Base-by-base conservation (phyloP, 2,329 filamentous ascomycete genomes). In the Apiospora saccharicola region DNA sequence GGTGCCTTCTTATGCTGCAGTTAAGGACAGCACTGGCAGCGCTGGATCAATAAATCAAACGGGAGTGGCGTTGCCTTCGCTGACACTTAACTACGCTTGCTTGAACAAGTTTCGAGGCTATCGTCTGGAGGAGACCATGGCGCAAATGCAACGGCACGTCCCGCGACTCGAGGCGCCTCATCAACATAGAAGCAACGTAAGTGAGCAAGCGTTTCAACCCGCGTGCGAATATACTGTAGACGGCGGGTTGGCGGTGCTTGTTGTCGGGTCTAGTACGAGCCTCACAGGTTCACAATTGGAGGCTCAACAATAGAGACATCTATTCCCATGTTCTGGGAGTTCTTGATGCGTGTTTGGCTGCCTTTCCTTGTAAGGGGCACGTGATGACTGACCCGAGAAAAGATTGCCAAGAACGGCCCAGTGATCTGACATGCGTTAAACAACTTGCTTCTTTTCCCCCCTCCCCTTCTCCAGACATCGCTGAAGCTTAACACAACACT, bases 31-130 rank as follows among this genome's bases (percentile, higher is more conserved):
- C 26, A 5, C 34, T 34, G 26, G 1, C 30, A 26, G 51, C 2
- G 14, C 7, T 57, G 26, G 51, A 34, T 19, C 51, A 16, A 34
- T 57, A 53, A 30, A 16, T 30, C 51, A 16, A 22, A 30, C 51
- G 51, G 30, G 53, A 30, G 49, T 37, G 53, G 53, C 53, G 53
- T 61, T 34, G 53, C 22, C 14, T n/a, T 61, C 53, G 53, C 26
- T 61, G 30, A 30, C 16, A 30, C 53, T 8, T 61, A 34, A 30
- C 30, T 12, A 22, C 30, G 26, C 53, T 61, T 37, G 57, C 22
- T 57, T 22, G 14, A 14, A 57, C 26, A 1, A 57, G 19, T 19
- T 4, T 22, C 14, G 57, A 41, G 14, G 53, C 19, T 64, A n/a
- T 64, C 22, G 19, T 13, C 34, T 6, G 19, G 57, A 41, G 16